These are phyloP conservation scores for Tricladium varicosporioides DNA, from an alignment of 2,329 filamentous ascomycete species.

Conservation along the genomic window DNA sequence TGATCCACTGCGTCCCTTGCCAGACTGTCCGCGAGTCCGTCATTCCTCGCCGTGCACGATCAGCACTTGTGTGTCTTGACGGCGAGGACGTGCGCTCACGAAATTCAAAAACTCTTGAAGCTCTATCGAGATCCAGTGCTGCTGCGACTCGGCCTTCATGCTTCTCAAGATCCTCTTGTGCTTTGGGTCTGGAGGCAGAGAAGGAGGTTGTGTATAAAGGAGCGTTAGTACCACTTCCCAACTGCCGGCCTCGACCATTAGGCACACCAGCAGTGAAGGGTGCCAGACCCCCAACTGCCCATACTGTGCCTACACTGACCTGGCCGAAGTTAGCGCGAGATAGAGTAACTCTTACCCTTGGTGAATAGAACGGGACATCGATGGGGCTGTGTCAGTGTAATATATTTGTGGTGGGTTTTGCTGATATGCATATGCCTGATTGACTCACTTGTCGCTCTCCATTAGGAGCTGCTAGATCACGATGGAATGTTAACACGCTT, in stretches of 20 bases:
- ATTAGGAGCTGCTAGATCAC: slow-evolving; percentile 24
- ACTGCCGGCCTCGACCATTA: slow-evolving; percentile 60
- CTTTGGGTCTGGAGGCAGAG: slow-evolving; percentile 38
- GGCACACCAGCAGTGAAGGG: slow-evolving; percentile 55
- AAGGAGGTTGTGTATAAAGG: slow-evolving; percentile 59
- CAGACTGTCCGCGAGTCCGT: slow-evolving; percentile 35
- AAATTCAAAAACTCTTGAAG: slow-evolving; percentile 63
- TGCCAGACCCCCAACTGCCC: slow-evolving; percentile 72
- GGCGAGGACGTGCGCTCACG: slow-evolving; percentile 28
- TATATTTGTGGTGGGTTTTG: background rate
- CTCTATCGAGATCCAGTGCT: slow-evolving; percentile 76
- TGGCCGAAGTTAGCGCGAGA: slow-evolving; percentile 34
- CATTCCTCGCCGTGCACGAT: slow-evolving; percentile 24
- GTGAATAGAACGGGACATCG: too few species aligned
- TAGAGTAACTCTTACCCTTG: too few species aligned
- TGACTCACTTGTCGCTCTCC: slow-evolving; percentile 32
- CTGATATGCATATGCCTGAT: background rate
- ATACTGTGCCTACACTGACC: slow-evolving; percentile 68
- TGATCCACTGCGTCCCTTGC: slow-evolving; percentile 32
- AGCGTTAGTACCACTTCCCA: slow-evolving; percentile 72
- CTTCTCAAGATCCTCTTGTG: slow-evolving; percentile 61
- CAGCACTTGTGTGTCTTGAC: slow-evolving; percentile 20
- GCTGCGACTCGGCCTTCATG: slow-evolving; percentile 75
- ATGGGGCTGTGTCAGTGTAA: too few species aligned
- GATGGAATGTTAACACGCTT: slow-evolving; percentile 31